Evolutionary conservation across 129 eudicot species (phyloP), one percentile per base, ranked within the genome.

Genomic region (Smallanthus sonchifolius): DNA sequence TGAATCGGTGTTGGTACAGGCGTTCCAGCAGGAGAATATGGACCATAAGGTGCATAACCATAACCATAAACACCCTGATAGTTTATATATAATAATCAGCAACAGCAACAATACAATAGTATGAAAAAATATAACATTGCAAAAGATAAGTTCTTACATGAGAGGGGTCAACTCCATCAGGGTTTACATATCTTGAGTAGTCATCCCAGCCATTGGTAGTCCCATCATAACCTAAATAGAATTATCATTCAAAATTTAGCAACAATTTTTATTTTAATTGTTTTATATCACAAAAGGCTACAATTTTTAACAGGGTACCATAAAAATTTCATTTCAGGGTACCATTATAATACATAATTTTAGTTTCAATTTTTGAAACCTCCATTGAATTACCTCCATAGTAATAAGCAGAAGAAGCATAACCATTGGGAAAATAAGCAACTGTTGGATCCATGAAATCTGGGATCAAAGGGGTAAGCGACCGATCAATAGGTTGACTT

Each of bases 11-110:
- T 61, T 48, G 96, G 96, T 48, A 87, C 82, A 2, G 93, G 93
- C 13, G 96, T 76, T 24, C 73, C 83, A 56, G 87, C 91, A 10
- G 96, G 93, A 4, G 96, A 87, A 77, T 89, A 89, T 4, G 96
- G 87, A 0, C 77, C 89, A 72, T 85, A 90, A 0, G 93, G 87
- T 14, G 92, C 69, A 70, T 90, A 90, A 54, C 93, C 84, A 62
- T 87, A 90, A 36, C 93, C 93, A 77, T 87, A 90, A 67, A 70
- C 81, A 52, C 91, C 93, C 90, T 89, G 85, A 7, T 9, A 36
- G 51, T 15, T 13, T 37, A 51, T 16, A 44, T 7, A 45, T 0
- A 36, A 45, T 19, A 7, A 38, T 30, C 49, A 59, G 13, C 6
- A 63, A 63, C 15, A 32, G 6, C n/a, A n/a, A 69, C 2, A 6